phyloP scores from a whole-genome alignment of 2,329 filamentous ascomycete species.

The Phoma sp. region DNA sequence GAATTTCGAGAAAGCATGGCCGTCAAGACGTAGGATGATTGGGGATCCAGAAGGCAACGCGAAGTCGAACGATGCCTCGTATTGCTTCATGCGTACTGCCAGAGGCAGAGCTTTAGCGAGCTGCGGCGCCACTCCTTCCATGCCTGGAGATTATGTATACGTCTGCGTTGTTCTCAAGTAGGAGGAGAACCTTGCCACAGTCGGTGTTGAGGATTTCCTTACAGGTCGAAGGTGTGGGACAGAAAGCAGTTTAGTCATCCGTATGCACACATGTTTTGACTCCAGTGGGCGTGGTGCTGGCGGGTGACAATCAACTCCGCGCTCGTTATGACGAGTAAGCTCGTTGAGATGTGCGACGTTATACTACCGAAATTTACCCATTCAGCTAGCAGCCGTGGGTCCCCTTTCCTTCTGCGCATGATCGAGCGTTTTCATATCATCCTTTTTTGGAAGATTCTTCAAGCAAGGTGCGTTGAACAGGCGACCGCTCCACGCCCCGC shows the following conservation, averaged over 20 bases:
- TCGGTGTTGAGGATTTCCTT: too few relatives aligned
- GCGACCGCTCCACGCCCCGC: slow-evolving; percentile 55
- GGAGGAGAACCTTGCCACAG: neutral
- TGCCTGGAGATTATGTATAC: neutral
- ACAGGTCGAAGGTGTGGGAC: neutral
- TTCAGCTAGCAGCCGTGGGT: neutral
- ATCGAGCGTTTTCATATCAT: slow-evolving; percentile 1
- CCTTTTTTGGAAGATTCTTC: slow-evolving; percentile 37
- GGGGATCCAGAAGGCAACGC: slow-evolving; percentile 27
- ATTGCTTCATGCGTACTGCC: slow-evolving; percentile 41
- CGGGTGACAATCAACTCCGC: neutral
- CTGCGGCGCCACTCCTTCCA: neutral
- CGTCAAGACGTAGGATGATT: slow-evolving; percentile 38
- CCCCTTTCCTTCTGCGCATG: neutral
- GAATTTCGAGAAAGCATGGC: slow-evolving; percentile 40
- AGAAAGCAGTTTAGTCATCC: slow-evolving; percentile 1
- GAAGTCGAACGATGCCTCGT: slow-evolving; percentile 36
- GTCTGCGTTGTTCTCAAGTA: neutral
- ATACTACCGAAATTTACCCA: neutral
- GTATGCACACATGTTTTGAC: slow-evolving; percentile 1
- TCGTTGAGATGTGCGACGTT: neutral
- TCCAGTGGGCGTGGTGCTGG: neutral
- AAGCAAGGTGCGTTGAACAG: slow-evolving; percentile 64
- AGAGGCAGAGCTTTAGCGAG: slow-evolving; percentile 19
- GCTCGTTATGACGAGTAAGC: neutral